Evolutionary conservation across 768 basidiomycete genomes (phyloP), one percentile per base, ranked within the genome.

Genomic region (Hericium rajendrae): DNA sequence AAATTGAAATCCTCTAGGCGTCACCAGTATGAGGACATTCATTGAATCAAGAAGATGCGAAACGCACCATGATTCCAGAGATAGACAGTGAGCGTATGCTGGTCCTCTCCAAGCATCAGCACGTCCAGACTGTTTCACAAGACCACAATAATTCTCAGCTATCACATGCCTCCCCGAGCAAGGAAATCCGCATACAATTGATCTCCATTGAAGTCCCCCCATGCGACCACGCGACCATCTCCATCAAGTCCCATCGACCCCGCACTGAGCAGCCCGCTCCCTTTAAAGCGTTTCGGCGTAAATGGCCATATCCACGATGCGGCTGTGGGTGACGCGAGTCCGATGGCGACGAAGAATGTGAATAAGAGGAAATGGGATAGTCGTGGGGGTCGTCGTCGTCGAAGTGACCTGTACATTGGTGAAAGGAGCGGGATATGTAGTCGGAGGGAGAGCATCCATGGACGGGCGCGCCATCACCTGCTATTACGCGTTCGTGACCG

Each of bases 151-250:
- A 50, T 32, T 32, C 28, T 18, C 43, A 22, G 41, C 43, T 24
- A 55, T 48, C 28, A 49, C 15, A 11, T 18, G 37, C 26, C 41
- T 51, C 37, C 12, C 6, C 10, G 8, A 28, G 48, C 15, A 38
- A 51, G 4, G 37, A 24, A 53, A n/a, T 4, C 58, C 18, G 73
- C 90, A 67, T 68, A 97, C 93, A 90, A 88, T 69, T 97, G 94
- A 70, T 98, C 93, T 4, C 91, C 94, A 69, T 97, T 84, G 70
- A 94, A 95, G 73, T 99, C 95, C 37, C 94, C 97, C 64, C 91
- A 90, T 8, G 94, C 94, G 59, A 91, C 78, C 18, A 97, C 79
- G 53, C 88, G 78, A 26, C 82, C 84, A 54, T 82, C 79, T n/a
- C 76, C 78, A 50, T 78, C 78, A 37, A 97, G 71, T 2, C 94